Evolutionary conservation across 768 basidiomycete species (phyloP).

Genomic region (Phylloporus rhodoxanthus): DNA sequence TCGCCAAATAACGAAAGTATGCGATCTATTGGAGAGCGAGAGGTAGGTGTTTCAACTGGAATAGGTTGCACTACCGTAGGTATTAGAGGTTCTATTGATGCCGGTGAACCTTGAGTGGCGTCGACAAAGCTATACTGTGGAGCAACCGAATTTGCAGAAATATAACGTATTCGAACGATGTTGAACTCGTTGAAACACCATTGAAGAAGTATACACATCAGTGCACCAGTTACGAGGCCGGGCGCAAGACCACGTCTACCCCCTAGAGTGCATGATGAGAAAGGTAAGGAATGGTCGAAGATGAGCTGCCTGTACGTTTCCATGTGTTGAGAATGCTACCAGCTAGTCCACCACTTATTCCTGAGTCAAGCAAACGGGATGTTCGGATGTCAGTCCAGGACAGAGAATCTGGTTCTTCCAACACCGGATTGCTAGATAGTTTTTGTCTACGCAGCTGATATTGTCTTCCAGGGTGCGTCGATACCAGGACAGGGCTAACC

Average conservation of each 20-base stretch:
- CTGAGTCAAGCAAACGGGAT: constrained; percentile 61
- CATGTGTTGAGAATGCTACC: constrained; percentile 55
- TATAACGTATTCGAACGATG: constrained; percentile 53
- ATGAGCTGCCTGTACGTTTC: constrained; percentile 42
- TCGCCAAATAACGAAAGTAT: constrained; percentile 31
- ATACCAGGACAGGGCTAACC: constrained; percentile 57
- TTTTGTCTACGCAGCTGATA: constrained; percentile 39
- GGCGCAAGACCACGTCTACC: constrained; percentile 52
- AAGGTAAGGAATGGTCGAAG: background rate
- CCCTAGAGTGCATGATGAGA: constrained; percentile 37
- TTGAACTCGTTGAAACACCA: constrained; percentile 63
- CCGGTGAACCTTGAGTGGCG: background rate
- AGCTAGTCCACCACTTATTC: constrained; percentile 63
- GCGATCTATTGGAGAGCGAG: constrained; percentile 31
- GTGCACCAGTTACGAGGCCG: constrained; percentile 54
- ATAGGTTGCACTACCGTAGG: constrained; percentile 15
- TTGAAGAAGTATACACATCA: constrained; percentile 60
- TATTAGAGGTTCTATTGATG: background rate
- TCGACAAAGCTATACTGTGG: background rate
- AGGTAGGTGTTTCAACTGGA: background rate
- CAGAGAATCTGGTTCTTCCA: constrained; percentile 13
- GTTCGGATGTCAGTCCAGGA: constrained; percentile 52
- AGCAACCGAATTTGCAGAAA: constrained; percentile 31
- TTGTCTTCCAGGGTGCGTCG: constrained; percentile 40
- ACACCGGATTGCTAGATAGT: constrained; percentile 15